phyloP scores from a whole-genome alignment of 306 rosid genomes.

The Abrus pulchellus region DNA sequence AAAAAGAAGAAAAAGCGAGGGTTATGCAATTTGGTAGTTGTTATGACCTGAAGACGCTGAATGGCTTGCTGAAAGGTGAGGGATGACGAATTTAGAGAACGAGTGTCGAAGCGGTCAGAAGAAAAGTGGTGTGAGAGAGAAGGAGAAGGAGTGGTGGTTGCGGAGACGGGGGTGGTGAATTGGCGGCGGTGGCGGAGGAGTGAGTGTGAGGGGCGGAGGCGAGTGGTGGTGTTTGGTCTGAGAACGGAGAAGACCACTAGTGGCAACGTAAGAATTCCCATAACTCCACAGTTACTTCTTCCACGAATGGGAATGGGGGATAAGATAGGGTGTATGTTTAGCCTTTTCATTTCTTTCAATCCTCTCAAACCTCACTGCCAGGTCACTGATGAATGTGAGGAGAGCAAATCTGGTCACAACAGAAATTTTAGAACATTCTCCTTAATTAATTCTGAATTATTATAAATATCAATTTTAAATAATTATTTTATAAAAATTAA shows the following conservation, averaged over 20 bases:
- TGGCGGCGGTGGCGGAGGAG: conserved; percentile 54
- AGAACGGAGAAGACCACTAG: conserved; percentile 76
- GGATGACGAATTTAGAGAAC: conserved; percentile 49
- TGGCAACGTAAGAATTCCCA: conserved; percentile 76
- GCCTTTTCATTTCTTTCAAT: background rate
- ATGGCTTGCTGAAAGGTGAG: conserved; percentile 94
- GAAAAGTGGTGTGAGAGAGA: conserved; percentile 38
- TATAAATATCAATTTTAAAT: no score
- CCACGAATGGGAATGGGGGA: conserved; percentile 11
- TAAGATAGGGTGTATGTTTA: conserved; percentile 41
- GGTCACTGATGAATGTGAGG: no score
- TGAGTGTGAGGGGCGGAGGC: conserved; percentile 42
- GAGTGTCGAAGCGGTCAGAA: conserved; percentile 45
- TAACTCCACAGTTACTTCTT: conserved; percentile 13
- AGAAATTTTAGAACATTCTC: no score
- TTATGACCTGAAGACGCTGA: conserved; percentile 90
- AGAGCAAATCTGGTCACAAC: no score
- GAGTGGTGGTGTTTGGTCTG: conserved; percentile 63
- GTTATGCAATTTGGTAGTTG: background rate
- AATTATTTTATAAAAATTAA: no score
- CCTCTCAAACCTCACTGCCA: background rate
- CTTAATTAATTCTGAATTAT: no score
- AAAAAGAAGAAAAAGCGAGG: background rate
- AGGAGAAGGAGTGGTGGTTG: conserved; percentile 52
- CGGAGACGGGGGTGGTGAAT: conserved; percentile 54